These are phyloP conservation scores for Leccinellum rugosiceps DNA, from an alignment of 768 basidiomycete genomes.

Conservation along the genomic window DNA sequence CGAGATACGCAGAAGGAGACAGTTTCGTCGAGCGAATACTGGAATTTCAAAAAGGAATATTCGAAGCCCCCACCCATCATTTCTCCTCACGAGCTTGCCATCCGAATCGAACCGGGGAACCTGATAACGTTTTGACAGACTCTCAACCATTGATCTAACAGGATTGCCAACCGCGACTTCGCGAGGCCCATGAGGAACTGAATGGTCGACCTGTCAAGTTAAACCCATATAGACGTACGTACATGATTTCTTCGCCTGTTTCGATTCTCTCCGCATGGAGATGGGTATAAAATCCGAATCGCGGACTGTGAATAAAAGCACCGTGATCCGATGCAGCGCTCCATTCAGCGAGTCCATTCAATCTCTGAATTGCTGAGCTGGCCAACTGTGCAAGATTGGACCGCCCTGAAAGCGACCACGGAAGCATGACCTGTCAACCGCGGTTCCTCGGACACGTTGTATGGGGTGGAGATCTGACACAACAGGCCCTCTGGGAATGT, in stretches of 20 bases:
- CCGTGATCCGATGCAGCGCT: background rate
- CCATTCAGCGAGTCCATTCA: background rate
- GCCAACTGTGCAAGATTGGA: background rate
- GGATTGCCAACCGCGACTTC: background rate
- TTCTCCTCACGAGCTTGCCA: background rate
- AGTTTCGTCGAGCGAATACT: background rate
- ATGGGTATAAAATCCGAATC: background rate
- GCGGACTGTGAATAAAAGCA: conserved; percentile 6
- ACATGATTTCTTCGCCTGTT: background rate
- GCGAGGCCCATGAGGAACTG: background rate
- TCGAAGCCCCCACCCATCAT: background rate
- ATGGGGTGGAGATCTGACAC: background rate
- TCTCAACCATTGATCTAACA: background rate
- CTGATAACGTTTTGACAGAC: background rate
- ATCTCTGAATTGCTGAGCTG: background rate
- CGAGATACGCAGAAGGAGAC: background rate
- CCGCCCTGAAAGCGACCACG: conserved; percentile 2
- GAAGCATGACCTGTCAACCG: background rate
- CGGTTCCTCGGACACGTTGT: background rate
- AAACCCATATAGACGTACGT: background rate
- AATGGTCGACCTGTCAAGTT: background rate
- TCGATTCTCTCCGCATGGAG: background rate
- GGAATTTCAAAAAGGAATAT: background rate
- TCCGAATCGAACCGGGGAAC: background rate
- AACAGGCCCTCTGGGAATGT: background rate